Percentiles rank a stretch among this genome's conserved stretches.
Conservation (phyloP, 1,284 basidiomycete genomes). For the Trichosporon inkin region DNA sequence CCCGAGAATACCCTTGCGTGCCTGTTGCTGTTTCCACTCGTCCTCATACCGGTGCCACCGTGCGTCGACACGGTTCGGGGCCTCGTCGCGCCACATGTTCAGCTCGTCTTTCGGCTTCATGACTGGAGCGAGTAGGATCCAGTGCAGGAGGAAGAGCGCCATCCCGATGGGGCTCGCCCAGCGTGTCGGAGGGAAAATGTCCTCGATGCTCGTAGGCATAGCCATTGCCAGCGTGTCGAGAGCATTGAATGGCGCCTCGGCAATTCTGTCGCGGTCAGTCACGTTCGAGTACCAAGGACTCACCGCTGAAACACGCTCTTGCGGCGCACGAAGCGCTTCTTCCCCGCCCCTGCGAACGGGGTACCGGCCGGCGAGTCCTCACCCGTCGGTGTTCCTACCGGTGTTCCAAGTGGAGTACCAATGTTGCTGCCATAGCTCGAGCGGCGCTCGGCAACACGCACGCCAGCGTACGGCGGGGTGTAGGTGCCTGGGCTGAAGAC, state of each 20-base stretch:
- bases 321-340: conserved; percentile 38
- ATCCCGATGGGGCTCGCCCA: conserved; percentile 41
- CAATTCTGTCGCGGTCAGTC: conserved; percentile 26
- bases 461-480: neutral
- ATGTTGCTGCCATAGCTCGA: conserved; percentile 23
- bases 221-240: conserved; percentile 30
- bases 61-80: conserved; percentile 25
- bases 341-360: conserved; percentile 32
- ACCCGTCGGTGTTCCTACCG: neutral
- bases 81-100: conserved; percentile 19
- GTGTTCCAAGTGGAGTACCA: neutral
- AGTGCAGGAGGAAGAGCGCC: conserved; percentile 36
- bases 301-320: conserved; percentile 39
- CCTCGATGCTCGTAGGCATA: conserved; percentile 31
- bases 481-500: neutral
- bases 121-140: conserved; percentile 39
- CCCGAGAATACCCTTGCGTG: conserved; percentile 22
- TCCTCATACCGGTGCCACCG: conserved; percentile 40
- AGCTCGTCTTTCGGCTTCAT: conserved; percentile 1
- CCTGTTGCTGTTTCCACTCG: conserved; percentile 14
- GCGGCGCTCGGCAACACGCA: neutral
- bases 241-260: conserved; percentile 27
- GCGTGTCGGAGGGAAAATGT: conserved; percentile 36
- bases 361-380: conserved; percentile 41
- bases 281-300: too few species aligned